Evolutionary conservation across 164 flowering plant genomes (phyloP).

Genomic region (Stephania yunnanensis): DNA sequence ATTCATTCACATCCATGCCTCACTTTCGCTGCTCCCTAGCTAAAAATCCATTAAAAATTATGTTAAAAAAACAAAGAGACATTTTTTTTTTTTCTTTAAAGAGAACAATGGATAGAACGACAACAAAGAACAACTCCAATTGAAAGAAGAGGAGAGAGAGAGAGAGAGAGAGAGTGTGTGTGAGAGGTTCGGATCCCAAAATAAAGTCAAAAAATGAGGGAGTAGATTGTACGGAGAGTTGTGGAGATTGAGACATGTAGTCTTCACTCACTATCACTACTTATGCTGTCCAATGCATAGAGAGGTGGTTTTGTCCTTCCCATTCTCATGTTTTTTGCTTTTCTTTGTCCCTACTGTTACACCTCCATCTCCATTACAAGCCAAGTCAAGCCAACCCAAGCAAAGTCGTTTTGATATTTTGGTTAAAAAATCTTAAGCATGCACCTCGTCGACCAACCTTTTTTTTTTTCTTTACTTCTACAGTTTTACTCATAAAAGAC

Average conservation of each 20-base stretch:
- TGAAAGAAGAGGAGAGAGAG: background rate
- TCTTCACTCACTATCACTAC: background rate
- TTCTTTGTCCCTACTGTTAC: background rate
- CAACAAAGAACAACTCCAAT: background rate
- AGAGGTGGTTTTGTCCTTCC: background rate
- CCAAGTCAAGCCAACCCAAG: background rate
- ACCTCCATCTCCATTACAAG: background rate
- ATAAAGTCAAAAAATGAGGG: background rate
- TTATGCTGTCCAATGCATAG: background rate
- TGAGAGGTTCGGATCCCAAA: constrained; percentile 7
- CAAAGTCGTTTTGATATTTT: no score
- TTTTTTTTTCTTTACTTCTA: no score
- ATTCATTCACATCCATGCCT: background rate
- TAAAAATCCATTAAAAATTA: background rate
- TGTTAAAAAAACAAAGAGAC: background rate
- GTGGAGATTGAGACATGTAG: constrained; percentile 8
- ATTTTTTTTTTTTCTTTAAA: background rate
- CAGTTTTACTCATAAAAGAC: no score
- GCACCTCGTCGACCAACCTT: no score
- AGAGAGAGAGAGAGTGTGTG: background rate
- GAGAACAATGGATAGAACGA: background rate
- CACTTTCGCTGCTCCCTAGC: background rate
- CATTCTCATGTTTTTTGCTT: background rate
- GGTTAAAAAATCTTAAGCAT: no score
- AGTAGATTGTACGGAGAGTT: constrained; percentile 1